A percentile compares a stretch with the other conserved stretches of the same genome.
Evolutionary conservation across 208 protist species (phyloP).

Genomic region (Trypanosoma boissoni): DNA sequence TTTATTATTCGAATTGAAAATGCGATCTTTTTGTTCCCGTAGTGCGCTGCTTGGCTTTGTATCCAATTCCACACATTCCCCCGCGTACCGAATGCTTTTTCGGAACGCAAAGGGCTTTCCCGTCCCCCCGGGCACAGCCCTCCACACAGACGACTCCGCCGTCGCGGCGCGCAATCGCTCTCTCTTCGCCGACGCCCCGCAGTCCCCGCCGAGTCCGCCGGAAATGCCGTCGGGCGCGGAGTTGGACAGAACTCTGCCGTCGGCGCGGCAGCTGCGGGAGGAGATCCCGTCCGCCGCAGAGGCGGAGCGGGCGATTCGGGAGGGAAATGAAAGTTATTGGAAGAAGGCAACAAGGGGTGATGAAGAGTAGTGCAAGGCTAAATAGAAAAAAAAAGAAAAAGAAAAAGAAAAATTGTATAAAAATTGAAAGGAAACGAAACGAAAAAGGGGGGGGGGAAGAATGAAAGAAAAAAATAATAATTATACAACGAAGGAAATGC

Average conservation of each 20-base stretch:
- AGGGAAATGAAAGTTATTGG: neutral
- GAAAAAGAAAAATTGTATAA: neutral
- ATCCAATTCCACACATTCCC: too few relatives aligned
- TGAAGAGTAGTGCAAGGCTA: neutral
- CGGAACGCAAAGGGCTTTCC: neutral
- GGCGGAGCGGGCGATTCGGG: neutral
- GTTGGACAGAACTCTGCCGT: slow-evolving; percentile 40
- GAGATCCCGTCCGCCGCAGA: slow-evolving; percentile 51
- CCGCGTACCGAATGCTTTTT: too few relatives aligned
- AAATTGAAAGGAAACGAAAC: slow-evolving; percentile 13
- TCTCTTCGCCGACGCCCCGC: neutral
- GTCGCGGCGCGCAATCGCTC: neutral
- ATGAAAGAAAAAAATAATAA: neutral
- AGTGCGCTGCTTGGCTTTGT: too few relatives aligned
- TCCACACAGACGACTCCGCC: slow-evolving; percentile 26
- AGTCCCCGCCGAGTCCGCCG: neutral
- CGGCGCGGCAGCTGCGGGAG: slow-evolving; percentile 52
- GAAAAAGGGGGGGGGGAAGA: slow-evolving; percentile 28
- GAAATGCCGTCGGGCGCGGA: slow-evolving; percentile 14
- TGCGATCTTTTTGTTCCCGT: too few relatives aligned
- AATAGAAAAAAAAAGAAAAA: neutral
- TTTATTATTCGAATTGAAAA: neutral
- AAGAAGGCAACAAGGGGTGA: too few relatives aligned
- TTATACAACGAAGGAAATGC: slow-evolving; percentile 5
- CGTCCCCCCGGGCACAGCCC: neutral